Conservation (phyloP, 139 green algal genomes). For the Chlorella sp. region DNA sequence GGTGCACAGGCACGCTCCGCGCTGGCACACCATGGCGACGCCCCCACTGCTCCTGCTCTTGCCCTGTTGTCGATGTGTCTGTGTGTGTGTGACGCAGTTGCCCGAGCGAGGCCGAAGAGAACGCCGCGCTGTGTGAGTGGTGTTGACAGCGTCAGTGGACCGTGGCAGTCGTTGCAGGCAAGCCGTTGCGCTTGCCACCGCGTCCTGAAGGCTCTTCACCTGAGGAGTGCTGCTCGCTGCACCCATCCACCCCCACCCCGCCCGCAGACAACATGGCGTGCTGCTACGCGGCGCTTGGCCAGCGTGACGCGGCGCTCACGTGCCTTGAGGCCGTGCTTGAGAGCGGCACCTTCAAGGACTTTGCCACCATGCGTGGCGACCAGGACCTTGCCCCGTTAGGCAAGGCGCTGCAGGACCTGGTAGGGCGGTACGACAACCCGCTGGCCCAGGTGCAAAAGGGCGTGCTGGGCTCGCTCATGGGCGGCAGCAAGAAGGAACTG, state of each 20-base stretch:
- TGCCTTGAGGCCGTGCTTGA: constrained; percentile 58
- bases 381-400: not conserved
- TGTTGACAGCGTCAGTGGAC: no score
- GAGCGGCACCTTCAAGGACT: constrained; percentile 11
- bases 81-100: constrained; percentile 25
- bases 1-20: no score
- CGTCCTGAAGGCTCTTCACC: not conserved
- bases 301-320: constrained; percentile 38
- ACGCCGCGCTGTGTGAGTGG: constrained; percentile 55
- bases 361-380: not conserved
- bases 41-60: no score
- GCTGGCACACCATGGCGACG: no score
- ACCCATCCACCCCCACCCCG: no score
- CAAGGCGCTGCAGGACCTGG: not conserved
- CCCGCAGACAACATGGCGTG: constrained; percentile 58
- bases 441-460: not conserved
- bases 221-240: not conserved
- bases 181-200: no score
- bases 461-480: no score
- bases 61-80: not conserved
- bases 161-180: no score
- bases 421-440: not conserved
- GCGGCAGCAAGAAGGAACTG: no score
- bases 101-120: constrained; percentile 60
- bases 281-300: constrained; percentile 45